Evolutionary conservation across 768 basidiomycete genomes (phyloP).

Genomic region (Russula olivacea): DNA sequence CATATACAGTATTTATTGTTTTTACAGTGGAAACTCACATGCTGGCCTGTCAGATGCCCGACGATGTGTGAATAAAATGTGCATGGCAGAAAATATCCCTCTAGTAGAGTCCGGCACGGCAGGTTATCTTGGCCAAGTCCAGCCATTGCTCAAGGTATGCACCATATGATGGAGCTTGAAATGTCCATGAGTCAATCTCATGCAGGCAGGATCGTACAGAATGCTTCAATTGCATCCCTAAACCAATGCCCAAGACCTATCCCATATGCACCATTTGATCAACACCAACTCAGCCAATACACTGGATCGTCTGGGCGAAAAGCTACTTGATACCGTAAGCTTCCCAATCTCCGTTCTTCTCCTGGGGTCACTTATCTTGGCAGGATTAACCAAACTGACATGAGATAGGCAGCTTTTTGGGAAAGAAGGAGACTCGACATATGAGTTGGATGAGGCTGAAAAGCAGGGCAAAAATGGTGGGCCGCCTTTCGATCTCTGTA

Average conservation of each 20-base stretch:
- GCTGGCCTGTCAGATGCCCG: slow-evolving; percentile 63
- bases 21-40: not conserved
- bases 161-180: not conserved
- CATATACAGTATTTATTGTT: not conserved
- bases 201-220: slow-evolving; percentile 69
- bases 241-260: slow-evolving; percentile 89
- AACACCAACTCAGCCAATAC: slow-evolving; percentile 94
- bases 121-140: slow-evolving; percentile 95
- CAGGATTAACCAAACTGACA: not conserved
- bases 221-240: slow-evolving; percentile 95
- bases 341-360: not conserved
- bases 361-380: not conserved
- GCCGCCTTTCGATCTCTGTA: slow-evolving; percentile 13
- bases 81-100: slow-evolving; percentile 85
- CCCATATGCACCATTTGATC: slow-evolving; percentile 98
- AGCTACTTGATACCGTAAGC: slow-evolving; percentile 88
- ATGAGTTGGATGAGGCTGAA: slow-evolving; percentile 87
- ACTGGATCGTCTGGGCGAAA: slow-evolving; percentile 99
- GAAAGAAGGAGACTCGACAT: slow-evolving; percentile 76
- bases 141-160: slow-evolving; percentile 79
- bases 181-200: not conserved
- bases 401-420: slow-evolving; percentile 81
- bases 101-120: slow-evolving; percentile 96
- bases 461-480: slow-evolving; percentile 90
- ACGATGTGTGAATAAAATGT: slow-evolving; percentile 95